A percentile compares a stretch with the other conserved stretches of the same genome.
Conservation (phyloP, 768 basidiomycete species). For the Porpolomopsis calyptriformis region DNA sequence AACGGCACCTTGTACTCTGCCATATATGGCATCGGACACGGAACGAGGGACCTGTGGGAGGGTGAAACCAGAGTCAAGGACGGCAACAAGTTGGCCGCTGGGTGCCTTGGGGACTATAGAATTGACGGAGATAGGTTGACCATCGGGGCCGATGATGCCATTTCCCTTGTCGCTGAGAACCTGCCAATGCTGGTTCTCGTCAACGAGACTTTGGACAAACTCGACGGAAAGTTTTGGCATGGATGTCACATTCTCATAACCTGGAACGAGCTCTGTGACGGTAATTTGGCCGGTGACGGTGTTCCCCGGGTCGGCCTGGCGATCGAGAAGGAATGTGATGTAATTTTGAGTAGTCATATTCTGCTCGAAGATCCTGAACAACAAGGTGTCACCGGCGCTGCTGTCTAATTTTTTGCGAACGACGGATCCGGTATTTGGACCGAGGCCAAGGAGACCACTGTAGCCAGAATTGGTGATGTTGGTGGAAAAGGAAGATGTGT, state of each 20-base stretch:
- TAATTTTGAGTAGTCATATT: constrained; percentile 48
- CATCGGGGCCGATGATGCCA: constrained; percentile 72
- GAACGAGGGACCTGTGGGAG: constrained; percentile 36
- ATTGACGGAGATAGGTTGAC: constrained; percentile 43
- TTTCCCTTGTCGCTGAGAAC: constrained; percentile 46
- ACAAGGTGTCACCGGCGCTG: constrained; percentile 41
- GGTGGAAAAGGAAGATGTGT: constrained; percentile 53
- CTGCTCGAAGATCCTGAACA: constrained; percentile 57
- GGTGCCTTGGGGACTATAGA: constrained; percentile 63
- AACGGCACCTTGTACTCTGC: constrained; percentile 61
- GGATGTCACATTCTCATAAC: constrained; percentile 47
- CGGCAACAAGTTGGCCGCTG: constrained; percentile 52
- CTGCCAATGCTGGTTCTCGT: constrained; percentile 71
- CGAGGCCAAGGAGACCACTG: constrained; percentile 65
- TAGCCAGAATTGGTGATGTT: constrained; percentile 52
- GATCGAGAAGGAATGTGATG: constrained; percentile 57
- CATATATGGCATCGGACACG: constrained; percentile 75
- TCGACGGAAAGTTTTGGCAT: constrained; percentile 60
- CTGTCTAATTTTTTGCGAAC: constrained; percentile 45
- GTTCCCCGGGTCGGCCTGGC: constrained; percentile 43
- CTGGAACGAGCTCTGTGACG: constrained; percentile 51
- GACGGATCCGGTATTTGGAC: constrained; percentile 63
- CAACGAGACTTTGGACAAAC: constrained; percentile 41
- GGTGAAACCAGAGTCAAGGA: constrained; percentile 67
- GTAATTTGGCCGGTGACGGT: constrained; percentile 55